Base-by-base conservation (phyloP, 805 yeast species). In the Metschnikowia borealis region DNA sequence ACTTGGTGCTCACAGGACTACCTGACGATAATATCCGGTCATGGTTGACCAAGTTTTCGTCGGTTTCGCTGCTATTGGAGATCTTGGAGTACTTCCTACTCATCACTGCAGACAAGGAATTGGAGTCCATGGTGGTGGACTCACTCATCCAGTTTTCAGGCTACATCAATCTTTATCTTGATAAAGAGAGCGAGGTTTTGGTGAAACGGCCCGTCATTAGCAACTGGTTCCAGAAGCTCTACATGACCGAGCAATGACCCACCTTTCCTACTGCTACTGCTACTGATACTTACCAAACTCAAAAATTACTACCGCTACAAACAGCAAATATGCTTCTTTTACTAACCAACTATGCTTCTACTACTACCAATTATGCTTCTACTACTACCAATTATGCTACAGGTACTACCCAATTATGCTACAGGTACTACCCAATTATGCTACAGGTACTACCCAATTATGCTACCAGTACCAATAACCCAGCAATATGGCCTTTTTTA, bases 71-170 rank as follows among this genome's bases (percentile, higher is more conserved):
- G 34, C 33, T 54, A 32, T 20, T 50, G 18, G 57, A 46, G 33
- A 18, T 53, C 1, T 37, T 54, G 40, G 52, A 49, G 33, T 43
- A 47, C 5, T 50, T 29, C 33, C 31, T 54, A 20, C 49, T 20
- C 4, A 37, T 50, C 20, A 44, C 38, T 6, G 18, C 33, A 7
- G 50, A 43, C 21, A 47, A 31, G n/a, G 38, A 32, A 5, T 23
- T 36, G 21, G 44, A 41, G 15, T 49, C 56, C 8, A 26, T 44
- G 26, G 44, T 42, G 1, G 21, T 54, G 26, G 48, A 46, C 18
- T 47, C 44, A 15, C 47, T 54, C 38, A 38, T 52, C 38, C 45
- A 47, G 33, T 44, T 46, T 31, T 47, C 56, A n/a, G 29, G 38
- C 10, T 29, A 36, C 35, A 13, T 52, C 6, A 41, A 47, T 13